These are phyloP conservation scores for Colletotrichum australisinense DNA, from an alignment of 2,329 filamentous ascomycete genomes.

Conservation along the genomic window DNA sequence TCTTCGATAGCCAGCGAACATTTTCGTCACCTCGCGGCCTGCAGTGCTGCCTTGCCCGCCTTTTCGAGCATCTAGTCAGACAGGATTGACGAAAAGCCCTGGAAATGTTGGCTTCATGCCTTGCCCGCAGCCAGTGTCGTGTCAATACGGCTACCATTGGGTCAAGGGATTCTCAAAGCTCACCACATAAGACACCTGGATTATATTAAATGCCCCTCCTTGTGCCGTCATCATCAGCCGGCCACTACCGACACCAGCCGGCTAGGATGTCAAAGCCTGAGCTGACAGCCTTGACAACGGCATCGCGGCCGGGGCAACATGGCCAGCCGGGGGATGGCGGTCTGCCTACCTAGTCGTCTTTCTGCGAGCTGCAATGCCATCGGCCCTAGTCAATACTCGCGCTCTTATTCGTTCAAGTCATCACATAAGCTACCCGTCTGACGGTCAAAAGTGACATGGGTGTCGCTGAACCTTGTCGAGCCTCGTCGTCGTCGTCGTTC, in stretches of 20 bases:
- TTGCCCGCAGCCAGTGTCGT: conserved; percentile 1
- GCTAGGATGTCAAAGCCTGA: conserved; percentile 7
- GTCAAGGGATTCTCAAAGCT: not conserved
- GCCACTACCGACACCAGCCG: conserved; percentile 2
- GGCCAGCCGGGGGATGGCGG: conserved; percentile 10
- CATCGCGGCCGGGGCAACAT: not conserved
- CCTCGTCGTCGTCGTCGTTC: not conserved
- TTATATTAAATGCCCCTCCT: conserved; percentile 10
- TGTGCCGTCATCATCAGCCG: conserved; percentile 16
- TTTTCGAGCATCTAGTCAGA: conserved; percentile 2
- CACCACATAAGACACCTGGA: conserved; percentile 1
- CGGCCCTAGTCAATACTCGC: not conserved
- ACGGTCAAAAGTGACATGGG: conserved; percentile 18
- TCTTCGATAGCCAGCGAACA: conserved; percentile 1
- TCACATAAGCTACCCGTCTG: conserved; percentile 24
- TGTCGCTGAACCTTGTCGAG: conserved; percentile 20
- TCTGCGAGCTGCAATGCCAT: conserved; percentile 20
- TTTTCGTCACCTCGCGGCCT: conserved; percentile 9
- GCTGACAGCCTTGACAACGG: too few relatives aligned
- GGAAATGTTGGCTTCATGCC: not conserved
- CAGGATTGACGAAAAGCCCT: not conserved
- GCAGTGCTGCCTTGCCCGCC: conserved; percentile 27
- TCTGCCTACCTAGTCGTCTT: conserved; percentile 2
- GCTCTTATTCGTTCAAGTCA: conserved; percentile 13
- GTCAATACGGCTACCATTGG: not conserved